Evolutionary conservation across 805 yeast species (phyloP).

Genomic region (Tetrapisispora taiwanensis): DNA sequence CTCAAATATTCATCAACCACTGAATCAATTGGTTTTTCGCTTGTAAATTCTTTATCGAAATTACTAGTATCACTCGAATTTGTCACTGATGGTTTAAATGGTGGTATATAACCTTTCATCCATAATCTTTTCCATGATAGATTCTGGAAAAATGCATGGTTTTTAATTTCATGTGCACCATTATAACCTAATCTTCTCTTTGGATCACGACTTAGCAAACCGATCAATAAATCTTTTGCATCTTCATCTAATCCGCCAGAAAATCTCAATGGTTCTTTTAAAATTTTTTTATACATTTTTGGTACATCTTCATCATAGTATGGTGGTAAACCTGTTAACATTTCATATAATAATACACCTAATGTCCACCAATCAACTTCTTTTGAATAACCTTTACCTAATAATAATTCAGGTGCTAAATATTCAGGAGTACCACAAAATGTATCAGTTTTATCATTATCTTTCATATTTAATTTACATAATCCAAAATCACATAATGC

Average conservation of each 20-base stretch:
- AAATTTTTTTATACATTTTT: slow-evolving; percentile 84
- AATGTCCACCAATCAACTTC: slow-evolving; percentile 97
- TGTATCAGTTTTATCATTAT: slow-evolving; percentile 76
- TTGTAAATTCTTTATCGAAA: slow-evolving; percentile 83
- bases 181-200: slow-evolving; percentile 57
- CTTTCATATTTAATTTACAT: slow-evolving; percentile 87
- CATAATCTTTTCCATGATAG: slow-evolving; percentile 79
- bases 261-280: slow-evolving; percentile 77
- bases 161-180: slow-evolving; percentile 74
- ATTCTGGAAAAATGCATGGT: slow-evolving; percentile 74
- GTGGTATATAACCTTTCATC: slow-evolving; percentile 82
- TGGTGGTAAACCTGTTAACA: slow-evolving; percentile 94
- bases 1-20: slow-evolving; percentile 85
- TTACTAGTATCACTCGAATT: slow-evolving; percentile 81
- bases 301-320: slow-evolving; percentile 88
- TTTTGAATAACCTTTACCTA: slow-evolving; percentile 88
- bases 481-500: slow-evolving; percentile 94
- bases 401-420: slow-evolving; percentile 81
- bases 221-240: slow-evolving; percentile 67
- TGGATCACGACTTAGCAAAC: slow-evolving; percentile 77
- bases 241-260: slow-evolving; percentile 77
- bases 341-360: slow-evolving; percentile 87
- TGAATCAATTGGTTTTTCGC: slow-evolving; percentile 84
- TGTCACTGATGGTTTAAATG: slow-evolving; percentile 82
- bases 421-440: slow-evolving; percentile 98